Evolutionary conservation across 2,329 filamentous ascomycete genomes (phyloP), one percentile per base, ranked within the genome.

Genomic region (Myriangium duriaei): DNA sequence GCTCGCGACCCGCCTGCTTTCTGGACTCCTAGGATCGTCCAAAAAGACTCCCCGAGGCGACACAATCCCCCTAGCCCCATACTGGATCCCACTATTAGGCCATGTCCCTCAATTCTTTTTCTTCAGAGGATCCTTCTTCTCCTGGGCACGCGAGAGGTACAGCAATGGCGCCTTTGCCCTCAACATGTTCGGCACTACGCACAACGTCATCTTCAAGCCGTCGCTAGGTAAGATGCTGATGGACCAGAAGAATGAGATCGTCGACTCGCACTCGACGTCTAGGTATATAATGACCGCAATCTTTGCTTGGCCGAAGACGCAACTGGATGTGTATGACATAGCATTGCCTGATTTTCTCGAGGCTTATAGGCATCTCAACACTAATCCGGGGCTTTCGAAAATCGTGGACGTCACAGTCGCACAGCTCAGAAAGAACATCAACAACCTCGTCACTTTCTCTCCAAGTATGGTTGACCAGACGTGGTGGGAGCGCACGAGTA

Each of bases 391-490:
- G 36, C 51, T 72, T 14, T 57, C 61, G 3, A 57, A 60, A 32
- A 51, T 64, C 42, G 52, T 67, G 1, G 46, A 52, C 4, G 42
- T 45, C 11, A 61, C 59, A 5, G 61, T 56, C 32, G 53, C 45
- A 28, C 57, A 56, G 40, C 54, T 67, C 4, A 57, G 68, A 42
- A 51, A 56, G 5, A 60, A 65, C 12, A 60, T 71, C 9, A 67
- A 70, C 4, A 68, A 72, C 37, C 53, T 81, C 21, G 64, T 79
- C 28, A 74, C 72, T 1, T 77, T 76, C 47, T 67, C 65, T 26
- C 60, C 65, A 5, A 76, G 72, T 12, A 58, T 67, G 2, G 71
- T 80, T 15, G 76, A 81, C 48, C 72, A 78, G 43, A 64, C 66
- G 47, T 60, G 62, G 2, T 80, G 76, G 76, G 76, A 81, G 50